phyloP scores from a whole-genome alignment of 2,329 filamentous ascomycete species.

The Rutstroemia sp. region DNA sequence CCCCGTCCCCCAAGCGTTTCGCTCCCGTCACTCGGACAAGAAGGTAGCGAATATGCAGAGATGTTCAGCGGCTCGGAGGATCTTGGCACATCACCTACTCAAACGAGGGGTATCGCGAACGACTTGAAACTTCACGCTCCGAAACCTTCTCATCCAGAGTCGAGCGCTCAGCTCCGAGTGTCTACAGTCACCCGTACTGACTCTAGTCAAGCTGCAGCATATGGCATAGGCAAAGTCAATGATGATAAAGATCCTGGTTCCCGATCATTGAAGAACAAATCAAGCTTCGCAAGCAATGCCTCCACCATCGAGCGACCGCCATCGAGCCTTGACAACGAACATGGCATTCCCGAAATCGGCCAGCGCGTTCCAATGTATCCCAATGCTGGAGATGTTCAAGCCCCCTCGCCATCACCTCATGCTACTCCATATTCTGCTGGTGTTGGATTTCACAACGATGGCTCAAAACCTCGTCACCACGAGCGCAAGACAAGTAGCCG shows the following conservation, averaged over 20 bases:
- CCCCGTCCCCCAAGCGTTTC: slow-evolving; percentile 66
- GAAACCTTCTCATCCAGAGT: slow-evolving; percentile 73
- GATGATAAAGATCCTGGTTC: slow-evolving; percentile 43
- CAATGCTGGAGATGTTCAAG: slow-evolving; percentile 90
- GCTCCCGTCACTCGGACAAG: slow-evolving; percentile 80
- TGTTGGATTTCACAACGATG: slow-evolving; percentile 47
- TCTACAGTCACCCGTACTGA: slow-evolving; percentile 83
- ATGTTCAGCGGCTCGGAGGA: slow-evolving; percentile 42
- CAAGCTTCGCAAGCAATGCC: slow-evolving; percentile 47
- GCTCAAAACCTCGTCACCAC: slow-evolving; percentile 47
- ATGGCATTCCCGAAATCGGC: slow-evolving; percentile 88
- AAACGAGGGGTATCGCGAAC: slow-evolving; percentile 70
- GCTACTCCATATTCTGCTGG: slow-evolving; percentile 21
- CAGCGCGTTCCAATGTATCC: slow-evolving; percentile 90
- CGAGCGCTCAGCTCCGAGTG: slow-evolving; percentile 77
- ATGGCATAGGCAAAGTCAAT: slow-evolving; percentile 66
- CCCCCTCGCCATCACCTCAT: slow-evolving; percentile 69
- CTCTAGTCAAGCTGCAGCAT: slow-evolving; percentile 78
- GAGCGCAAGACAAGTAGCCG: slow-evolving; percentile 65
- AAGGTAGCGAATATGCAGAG: slow-evolving; percentile 81
- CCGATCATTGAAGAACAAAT: slow-evolving; percentile 53
- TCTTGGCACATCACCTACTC: slow-evolving; percentile 48
- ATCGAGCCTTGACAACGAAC: slow-evolving; percentile 60
- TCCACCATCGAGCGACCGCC: slow-evolving; percentile 42
- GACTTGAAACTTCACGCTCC: slow-evolving; percentile 85